Conservation (phyloP, 2,329 filamentous ascomycete species). For the Colletotrichum sp. region DNA sequence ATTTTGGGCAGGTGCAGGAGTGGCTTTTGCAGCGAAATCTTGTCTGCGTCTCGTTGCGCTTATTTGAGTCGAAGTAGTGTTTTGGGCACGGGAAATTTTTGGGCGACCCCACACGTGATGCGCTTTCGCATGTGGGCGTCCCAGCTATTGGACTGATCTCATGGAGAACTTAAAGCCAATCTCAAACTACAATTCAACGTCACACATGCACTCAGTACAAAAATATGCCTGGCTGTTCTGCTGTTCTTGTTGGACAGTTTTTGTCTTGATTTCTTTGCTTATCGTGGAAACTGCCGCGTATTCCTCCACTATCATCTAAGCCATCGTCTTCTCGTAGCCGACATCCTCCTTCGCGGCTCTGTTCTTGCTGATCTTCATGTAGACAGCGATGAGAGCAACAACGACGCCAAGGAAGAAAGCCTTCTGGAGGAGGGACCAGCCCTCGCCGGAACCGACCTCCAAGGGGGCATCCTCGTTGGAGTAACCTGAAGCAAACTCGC, state of each 20-base stretch:
- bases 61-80: slow-evolving; percentile 12
- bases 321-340: slow-evolving; percentile 50
- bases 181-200: not conserved
- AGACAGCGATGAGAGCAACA: slow-evolving; percentile 47
- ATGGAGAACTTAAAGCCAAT: not conserved
- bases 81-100: slow-evolving; percentile 17
- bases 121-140: slow-evolving; percentile 7
- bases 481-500: slow-evolving; percentile 41
- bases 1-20: slow-evolving; percentile 52
- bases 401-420: slow-evolving; percentile 55
- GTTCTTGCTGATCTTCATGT: slow-evolving; percentile 45
- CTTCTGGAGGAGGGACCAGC: slow-evolving; percentile 53
- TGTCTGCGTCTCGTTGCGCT: not conserved
- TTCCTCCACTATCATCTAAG: slow-evolving; percentile 29
- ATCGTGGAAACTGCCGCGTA: not conserved
- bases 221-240: too few species aligned
- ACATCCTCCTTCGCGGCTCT: slow-evolving; percentile 29
- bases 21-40: not conserved
- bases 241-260: not conserved
- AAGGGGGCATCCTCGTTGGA: slow-evolving; percentile 35
- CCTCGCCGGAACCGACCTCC: slow-evolving; percentile 32
- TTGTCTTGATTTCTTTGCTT: not conserved
- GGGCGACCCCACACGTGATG: slow-evolving; percentile 21
- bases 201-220: not conserved
- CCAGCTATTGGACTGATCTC: not conserved